Percentiles rank a stretch among this genome's conserved stretches.
These are phyloP conservation scores for Hapsidospora chrysogenum DNA, from an alignment of 495 filamentous ascomycete species.

Conservation along the genomic window DNA sequence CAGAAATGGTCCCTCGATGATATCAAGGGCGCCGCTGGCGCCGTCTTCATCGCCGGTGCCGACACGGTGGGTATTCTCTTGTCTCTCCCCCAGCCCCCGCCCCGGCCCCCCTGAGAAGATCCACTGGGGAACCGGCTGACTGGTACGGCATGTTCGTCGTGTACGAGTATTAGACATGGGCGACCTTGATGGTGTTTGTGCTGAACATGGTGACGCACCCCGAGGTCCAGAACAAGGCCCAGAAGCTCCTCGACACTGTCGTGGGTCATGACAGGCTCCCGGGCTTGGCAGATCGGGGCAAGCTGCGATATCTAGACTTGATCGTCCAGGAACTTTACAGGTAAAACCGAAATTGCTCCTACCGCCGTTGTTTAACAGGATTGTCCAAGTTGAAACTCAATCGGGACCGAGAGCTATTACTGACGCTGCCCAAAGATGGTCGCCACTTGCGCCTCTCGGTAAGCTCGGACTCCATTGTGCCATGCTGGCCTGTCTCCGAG, in stretches of 20 bases:
- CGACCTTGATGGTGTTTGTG: conserved; percentile 16
- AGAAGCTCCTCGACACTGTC: conserved; percentile 36
- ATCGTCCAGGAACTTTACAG: conserved; percentile 37
- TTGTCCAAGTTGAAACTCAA: no score
- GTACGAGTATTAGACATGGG: conserved; percentile 14
- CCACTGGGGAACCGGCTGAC: no score
- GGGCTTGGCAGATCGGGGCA: conserved; percentile 26
- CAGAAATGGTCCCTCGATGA: conserved; percentile 20
- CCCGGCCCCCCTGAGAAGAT: no score
- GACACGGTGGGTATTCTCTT: conserved; percentile 21
- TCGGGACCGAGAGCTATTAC: no score
- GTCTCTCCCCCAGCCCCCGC: no score
- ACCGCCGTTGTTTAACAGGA: no score
- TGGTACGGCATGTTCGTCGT: background rate
- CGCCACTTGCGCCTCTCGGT: no score
- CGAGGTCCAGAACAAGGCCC: conserved; percentile 30
- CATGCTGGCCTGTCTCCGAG: no score
- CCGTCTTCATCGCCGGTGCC: conserved; percentile 24
- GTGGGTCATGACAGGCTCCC: conserved; percentile 29
- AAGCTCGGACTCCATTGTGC: no score
- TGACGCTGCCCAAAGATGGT: no score
- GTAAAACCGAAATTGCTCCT: no score
- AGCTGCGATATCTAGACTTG: conserved; percentile 29
- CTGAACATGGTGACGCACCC: conserved; percentile 17
- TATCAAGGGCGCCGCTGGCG: conserved; percentile 23